Evolutionary conservation across 208 protist genomes (phyloP), one percentile per base, ranked within the genome.

Genomic region (Acanthamoeba rhysodes): DNA sequence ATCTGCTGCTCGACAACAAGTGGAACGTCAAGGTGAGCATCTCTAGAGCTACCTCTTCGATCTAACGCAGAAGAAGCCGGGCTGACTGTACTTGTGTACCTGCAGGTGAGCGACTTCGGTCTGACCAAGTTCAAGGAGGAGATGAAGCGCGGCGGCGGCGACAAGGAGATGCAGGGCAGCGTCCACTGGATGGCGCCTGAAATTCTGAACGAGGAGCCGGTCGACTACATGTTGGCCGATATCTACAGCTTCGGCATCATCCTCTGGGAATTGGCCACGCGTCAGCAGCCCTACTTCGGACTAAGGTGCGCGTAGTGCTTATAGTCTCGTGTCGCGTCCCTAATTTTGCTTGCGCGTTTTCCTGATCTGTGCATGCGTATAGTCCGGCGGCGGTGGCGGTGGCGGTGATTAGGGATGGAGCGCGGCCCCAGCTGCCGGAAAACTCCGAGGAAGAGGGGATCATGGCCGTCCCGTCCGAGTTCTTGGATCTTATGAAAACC

Each of bases 1-100:
- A 93, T 41, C 88, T 93, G 37, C 88, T 93, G 5, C 62, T 93
- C 32, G 88, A 93, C 88, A 32, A 70, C n/a, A 76, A 93, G 45
- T 93, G 88, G 88, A 93, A 93, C 64, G 20, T 93, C 45, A 93
- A 93, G 53, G 88, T 22, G 45, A 14, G 80, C 20, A 2, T 45
- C 41, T 45, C 41, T 45, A 45, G 3, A 41, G 10, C 74, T 8
- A 1, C 78, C 78, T 12, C 78, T 29, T 29, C 7, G 0, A 7
- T 5, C 50, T 29, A 34, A 41, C 8, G 18, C 14, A n/a, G 12
- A 4, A 37, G 14, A 8, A 4, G 1, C 14, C n/a, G 41, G 41
- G 41, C 41, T 45, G 41, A 45, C 2, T 45, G 41, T 45, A 6
- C 9, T 45, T 45, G 41, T 45, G 41, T 45, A 45, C 41, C 41